A percentile compares a stretch with the other conserved stretches of the same genome.
Evolutionary conservation across 2,329 filamentous ascomycete genomes (phyloP).

Genomic region (Fusarium irregulare): DNA sequence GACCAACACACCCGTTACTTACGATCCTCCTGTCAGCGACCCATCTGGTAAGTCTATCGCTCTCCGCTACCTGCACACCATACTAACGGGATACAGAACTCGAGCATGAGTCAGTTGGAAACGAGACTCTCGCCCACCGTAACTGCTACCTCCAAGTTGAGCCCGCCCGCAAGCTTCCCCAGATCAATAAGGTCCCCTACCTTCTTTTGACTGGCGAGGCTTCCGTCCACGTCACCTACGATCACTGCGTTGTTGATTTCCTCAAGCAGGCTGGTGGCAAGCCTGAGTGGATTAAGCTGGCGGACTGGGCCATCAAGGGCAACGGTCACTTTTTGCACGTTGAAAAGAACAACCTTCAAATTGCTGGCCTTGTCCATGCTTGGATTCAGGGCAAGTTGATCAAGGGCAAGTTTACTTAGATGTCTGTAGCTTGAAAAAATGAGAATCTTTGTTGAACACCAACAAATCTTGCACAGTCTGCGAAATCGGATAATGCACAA

Average conservation of each 20-base stretch:
- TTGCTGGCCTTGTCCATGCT: constrained; percentile 8
- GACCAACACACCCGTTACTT: constrained; percentile 29
- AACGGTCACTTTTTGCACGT: constrained; percentile 36
- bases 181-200: constrained; percentile 33
- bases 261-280: constrained; percentile 28
- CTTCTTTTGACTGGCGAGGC: constrained; percentile 32
- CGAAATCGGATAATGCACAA: too few species aligned
- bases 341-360: constrained; percentile 37
- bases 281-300: constrained; percentile 31
- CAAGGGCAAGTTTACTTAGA: not conserved
- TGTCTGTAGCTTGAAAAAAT: not conserved
- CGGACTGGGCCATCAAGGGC: constrained; percentile 22
- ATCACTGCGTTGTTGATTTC: constrained; percentile 29
- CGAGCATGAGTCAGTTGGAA: constrained; percentile 14
- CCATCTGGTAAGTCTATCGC: constrained; percentile 18
- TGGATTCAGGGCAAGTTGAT: constrained; percentile 15
- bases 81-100: constrained; percentile 18
- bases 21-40: constrained; percentile 26
- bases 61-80: not conserved
- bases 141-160: constrained; percentile 33
- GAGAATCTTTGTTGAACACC: not conserved
- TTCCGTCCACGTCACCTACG: constrained; percentile 27
- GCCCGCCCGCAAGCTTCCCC: constrained; percentile 27
- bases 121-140: constrained; percentile 25
- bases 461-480: not conserved